Conservation (phyloP, 257 asterid species). For the Anisodus tanguticus region DNA sequence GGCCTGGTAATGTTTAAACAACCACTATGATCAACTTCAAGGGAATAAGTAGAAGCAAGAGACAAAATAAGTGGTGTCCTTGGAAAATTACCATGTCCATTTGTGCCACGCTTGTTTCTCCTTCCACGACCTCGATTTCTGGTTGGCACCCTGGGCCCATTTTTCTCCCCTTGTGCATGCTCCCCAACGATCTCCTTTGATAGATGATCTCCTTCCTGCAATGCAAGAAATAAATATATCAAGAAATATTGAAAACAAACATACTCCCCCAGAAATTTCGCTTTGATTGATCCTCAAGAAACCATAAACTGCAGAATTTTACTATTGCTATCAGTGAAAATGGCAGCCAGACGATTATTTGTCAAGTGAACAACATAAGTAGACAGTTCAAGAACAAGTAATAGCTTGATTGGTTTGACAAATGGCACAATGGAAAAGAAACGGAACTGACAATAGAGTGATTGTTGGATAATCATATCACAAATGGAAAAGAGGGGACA, state of each 20-base stretch:
- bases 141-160: slow-evolving; percentile 52
- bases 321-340: slow-evolving; percentile 14
- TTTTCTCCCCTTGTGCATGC: slow-evolving; percentile 61
- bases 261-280: background rate
- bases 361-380: background rate
- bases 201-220: slow-evolving; percentile 59
- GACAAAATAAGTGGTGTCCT: slow-evolving; percentile 9
- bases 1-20: slow-evolving; percentile 50
- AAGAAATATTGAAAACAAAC: background rate
- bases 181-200: slow-evolving; percentile 55
- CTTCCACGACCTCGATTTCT: slow-evolving; percentile 74
- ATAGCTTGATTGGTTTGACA: background rate
- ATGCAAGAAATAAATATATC: background rate
- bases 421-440: background rate
- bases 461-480: slow-evolving; percentile 4
- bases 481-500: background rate
- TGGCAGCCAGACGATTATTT: background rate
- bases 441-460: background rate
- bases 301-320: background rate
- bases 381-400: background rate
- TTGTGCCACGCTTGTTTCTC: slow-evolving; percentile 61
- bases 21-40: background rate
- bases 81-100: slow-evolving; percentile 69
- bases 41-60: background rate
- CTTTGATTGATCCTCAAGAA: background rate